Conservation (phyloP, 805 yeast species). For the Millerago galiae region DNA sequence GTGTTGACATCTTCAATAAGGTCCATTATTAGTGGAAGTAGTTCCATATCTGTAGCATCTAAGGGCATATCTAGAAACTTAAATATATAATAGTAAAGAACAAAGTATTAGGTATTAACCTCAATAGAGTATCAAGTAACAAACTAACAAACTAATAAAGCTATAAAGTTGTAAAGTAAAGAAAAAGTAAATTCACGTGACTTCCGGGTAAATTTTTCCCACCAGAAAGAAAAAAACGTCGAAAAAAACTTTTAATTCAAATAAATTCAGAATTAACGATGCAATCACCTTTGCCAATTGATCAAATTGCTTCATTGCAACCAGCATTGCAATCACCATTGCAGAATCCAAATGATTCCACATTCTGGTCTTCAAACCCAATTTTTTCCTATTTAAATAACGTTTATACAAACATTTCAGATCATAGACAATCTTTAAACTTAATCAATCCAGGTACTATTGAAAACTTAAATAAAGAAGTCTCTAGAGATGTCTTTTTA, state of each 20-base stretch:
- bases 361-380: slow-evolving; percentile 12
- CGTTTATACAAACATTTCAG: slow-evolving; percentile 62
- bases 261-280: neutral
- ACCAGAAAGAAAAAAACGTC: neutral
- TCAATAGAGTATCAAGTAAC: too few species aligned
- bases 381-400: slow-evolving; percentile 27
- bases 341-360: neutral
- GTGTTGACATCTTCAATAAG: slow-evolving; percentile 32
- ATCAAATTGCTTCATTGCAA: slow-evolving; percentile 7
- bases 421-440: slow-evolving; percentile 76
- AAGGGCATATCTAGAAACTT: neutral
- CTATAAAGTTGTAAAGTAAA: too few species aligned
- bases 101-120: too few species aligned
- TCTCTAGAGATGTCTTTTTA: slow-evolving; percentile 85
- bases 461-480: slow-evolving; percentile 91
- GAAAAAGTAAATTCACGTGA: neutral
- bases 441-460: slow-evolving; percentile 90
- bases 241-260: neutral
- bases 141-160: too few species aligned
- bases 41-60: slow-evolving; percentile 22
- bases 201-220: neutral
- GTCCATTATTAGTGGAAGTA: slow-evolving; percentile 35
- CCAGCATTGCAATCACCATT: slow-evolving; percentile 1
- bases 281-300: slow-evolving; percentile 10
- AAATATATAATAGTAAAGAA: too few species aligned